Evolutionary conservation across 202 grass and related monocot species (phyloP), one percentile per base, ranked within the genome.

Genomic region (Zoysia matrella): DNA sequence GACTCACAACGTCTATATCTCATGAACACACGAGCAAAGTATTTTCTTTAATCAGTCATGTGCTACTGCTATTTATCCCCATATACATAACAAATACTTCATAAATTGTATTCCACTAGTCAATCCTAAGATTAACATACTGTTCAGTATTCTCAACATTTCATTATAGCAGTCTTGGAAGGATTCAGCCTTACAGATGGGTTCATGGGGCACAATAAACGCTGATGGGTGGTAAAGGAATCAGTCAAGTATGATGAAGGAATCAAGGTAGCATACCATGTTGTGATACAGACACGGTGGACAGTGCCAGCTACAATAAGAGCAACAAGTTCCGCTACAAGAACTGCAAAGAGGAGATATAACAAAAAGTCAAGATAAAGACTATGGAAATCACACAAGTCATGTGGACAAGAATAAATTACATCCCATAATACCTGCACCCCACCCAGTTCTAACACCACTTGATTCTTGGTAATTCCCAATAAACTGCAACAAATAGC

Each of bases 221-320:
- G 67, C 60, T 41, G 48, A 85, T 2, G 2, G 8, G 8, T 73
- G 4, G 61, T 63, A 54, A 3, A 80, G 5, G 54, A 78, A 39
- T 39, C 11, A 11, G 3, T 43, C 1, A 58, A 69, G 48, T 64
- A 41, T 75, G 22, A 46, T 64, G 51, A 87, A 43, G 14, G 49
- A 48, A 65, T 64, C 51, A 90, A 66, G 15, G 49, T 53, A 65
- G 44, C 69, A 71, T 98, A 98, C 96, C 96, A 98, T 84, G 96
- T 93, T 52, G 96, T 98, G 85, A 98, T 93, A 75, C 96, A 98
- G 67, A 98, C 96, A 1, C 96, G 92, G 70, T 98, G 96, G 63
- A 98, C 85, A 52, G 96, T 98, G 22, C 88, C 76, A 74, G 96
- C 96, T 89, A 90, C 78, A 82, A 93, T 76, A 81, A 98, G 92